Conservation (phyloP, 768 basidiomycete genomes). For the Tubosaeta sp. region DNA sequence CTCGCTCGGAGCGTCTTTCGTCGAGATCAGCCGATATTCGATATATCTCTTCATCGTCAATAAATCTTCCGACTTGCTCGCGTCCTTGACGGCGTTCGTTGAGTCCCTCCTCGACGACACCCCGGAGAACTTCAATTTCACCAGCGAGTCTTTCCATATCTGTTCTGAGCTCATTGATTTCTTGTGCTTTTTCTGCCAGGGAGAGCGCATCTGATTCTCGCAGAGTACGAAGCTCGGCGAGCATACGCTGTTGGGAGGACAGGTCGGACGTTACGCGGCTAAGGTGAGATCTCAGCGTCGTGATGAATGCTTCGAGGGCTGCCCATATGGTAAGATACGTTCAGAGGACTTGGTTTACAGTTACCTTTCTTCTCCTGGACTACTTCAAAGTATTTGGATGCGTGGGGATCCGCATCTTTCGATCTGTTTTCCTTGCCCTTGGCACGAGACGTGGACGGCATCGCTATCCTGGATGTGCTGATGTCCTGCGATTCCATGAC, state of each 20-base stretch:
- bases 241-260: conserved; percentile 66
- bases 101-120: conserved; percentile 83
- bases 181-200: conserved; percentile 55
- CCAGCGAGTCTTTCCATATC: conserved; percentile 80
- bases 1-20: conserved; percentile 56
- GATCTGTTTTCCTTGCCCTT: conserved; percentile 27
- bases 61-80: conserved; percentile 41
- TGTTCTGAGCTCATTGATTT: conserved; percentile 61
- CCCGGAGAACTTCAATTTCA: conserved; percentile 84
- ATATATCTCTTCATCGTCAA: conserved; percentile 56
- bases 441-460: conserved; percentile 19
- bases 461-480: conserved; percentile 10
- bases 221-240: conserved; percentile 59
- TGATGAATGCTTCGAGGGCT: conserved; percentile 82
- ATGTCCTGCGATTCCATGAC: conserved; percentile 50
- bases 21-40: conserved; percentile 64
- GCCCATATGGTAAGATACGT: conserved; percentile 10
- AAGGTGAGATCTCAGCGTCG: conserved; percentile 69
- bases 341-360: conserved; percentile 5
- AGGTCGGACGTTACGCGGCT: conserved; percentile 75
- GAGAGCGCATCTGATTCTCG: conserved; percentile 59
- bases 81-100: conserved; percentile 60
- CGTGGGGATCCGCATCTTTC: conserved; percentile 36
- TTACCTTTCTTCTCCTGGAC: conserved; percentile 88
- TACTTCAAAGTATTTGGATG: conserved; percentile 63